Base-by-base conservation (phyloP, 1,284 basidiomycete genomes). In the Meira miltonrushii region DNA sequence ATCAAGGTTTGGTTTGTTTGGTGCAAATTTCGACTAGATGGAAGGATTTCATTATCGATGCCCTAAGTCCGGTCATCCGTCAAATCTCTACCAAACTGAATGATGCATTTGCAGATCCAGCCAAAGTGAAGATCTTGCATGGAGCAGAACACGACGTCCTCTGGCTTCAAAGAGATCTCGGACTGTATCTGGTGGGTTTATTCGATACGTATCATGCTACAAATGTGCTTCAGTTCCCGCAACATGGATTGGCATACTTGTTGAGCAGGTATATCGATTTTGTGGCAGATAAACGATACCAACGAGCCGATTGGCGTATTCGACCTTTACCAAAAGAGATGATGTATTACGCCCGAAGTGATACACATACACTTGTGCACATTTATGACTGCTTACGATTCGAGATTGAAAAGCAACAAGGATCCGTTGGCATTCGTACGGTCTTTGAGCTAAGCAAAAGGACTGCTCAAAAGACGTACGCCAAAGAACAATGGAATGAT, bases 131-230 rank as follows among this genome's bases (percentile, higher is more conserved):
- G 82, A 90, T 78, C 33, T 62, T 76, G 13, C 94, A 98, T 78
- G 94, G 95, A 15, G 91, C 94, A 1, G 89, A 93, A 52, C 90
- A 88, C 64, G 94, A 98, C 77, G 87, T 98, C 21, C 81, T 92
- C 7, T 98, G 94, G 94, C 83, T 98, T 13, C 93, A 98, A 78
- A 89, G 92, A 77, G 89, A 98, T 77, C 92, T 97, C 76, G 90
- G 90, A 55, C 77, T 97, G 2, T 97, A 92, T 78, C 83, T 97
- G 50, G 92, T 98, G 62, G 90, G 92, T 63, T 80, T 98, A 9
- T 98, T 97, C 75, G 94, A 98, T 77, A 98, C 95, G 0, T 97
- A 87, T 77, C 92, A 97, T 71, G 94, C 94, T 1, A 90, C 91
- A 0, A 89, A 88, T 71, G 81, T 90, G 0, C 61, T 78, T 19